Evolutionary conservation across 805 yeast genomes (phyloP), one percentile per base, ranked within the genome.

Genomic region (Barnettozyma vustinii): DNA sequence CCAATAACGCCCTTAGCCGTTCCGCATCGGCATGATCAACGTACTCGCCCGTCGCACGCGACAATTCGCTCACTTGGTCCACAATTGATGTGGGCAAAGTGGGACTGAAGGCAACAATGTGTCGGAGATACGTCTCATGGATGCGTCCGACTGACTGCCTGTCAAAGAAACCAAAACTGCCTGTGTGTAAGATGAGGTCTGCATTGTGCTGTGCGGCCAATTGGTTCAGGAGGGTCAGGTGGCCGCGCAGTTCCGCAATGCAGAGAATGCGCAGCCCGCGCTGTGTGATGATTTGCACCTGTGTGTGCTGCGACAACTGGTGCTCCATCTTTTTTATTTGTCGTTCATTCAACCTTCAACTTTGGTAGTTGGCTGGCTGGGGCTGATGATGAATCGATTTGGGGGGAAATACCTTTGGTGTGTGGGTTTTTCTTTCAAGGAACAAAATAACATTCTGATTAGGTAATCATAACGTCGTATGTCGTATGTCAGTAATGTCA

Each of bases 151-250:
- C 72, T 40, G 85, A 77, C 16, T 74, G 76, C 33, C 66, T 66
- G 57, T 84, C 86, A 66, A 85, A 79, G 61, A 86, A 84, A 12
- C 95, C 95, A 68, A 84, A 85, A 52, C 81, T 83, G n/a, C 92
- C 91, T 4, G 88, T 81, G 59, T 84, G 90, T 13, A 84, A 70
- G 25, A 84, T 74, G 20, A 76, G 56, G 37, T 74, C 73, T 3
- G 85, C 86, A 1, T 64, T 50, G 52, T 75, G 70, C 42, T 65
- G 59, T 7, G 50, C 52, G 0, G 83, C 85, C 30, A 82, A 69
- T 27, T 60, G 64, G 59, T 82, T 81, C 50, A 81, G 57, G 12
- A 68, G 62, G 1, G 77, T 65, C 21, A 82, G 61, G 48, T 78
- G 73, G 9, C 81, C 86, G 25, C 85, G 69, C 13, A 77, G 68